Evolutionary conservation across 1,139 yeast species (phyloP).

Genomic region (Yamadazyma membranifaciens): DNA sequence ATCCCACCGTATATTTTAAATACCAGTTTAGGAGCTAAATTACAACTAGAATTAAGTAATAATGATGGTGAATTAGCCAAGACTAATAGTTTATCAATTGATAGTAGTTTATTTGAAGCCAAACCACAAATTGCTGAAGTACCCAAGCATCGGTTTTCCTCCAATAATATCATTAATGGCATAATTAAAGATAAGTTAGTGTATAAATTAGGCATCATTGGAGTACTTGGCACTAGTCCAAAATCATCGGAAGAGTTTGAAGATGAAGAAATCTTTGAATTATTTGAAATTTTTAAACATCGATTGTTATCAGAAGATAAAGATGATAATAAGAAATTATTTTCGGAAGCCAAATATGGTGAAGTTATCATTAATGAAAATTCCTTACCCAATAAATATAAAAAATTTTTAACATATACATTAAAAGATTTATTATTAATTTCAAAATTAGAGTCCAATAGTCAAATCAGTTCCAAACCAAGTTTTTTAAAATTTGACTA

Average conservation of each 20-base stretch:
- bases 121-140: constrained; percentile 9
- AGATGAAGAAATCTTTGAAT: constrained; percentile 30
- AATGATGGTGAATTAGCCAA: constrained; percentile 27
- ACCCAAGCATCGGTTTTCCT: constrained; percentile 23
- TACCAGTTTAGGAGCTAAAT: constrained; percentile 35
- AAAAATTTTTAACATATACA: constrained; percentile 22
- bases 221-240: constrained; percentile 39
- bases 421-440: constrained; percentile 26
- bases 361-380: constrained; percentile 9
- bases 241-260: constrained; percentile 23
- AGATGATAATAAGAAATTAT: constrained; percentile 1
- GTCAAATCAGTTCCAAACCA: constrained; percentile 23
- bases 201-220: constrained; percentile 37
- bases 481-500: constrained; percentile 27
- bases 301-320: constrained; percentile 19
- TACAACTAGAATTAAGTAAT: constrained; percentile 24
- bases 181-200: constrained; percentile 36
- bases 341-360: constrained; percentile 12
- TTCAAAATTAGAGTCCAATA: constrained; percentile 22
- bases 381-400: constrained; percentile 20
- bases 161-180: constrained; percentile 30
- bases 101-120: constrained; percentile 8
- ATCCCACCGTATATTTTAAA: constrained; percentile 46
- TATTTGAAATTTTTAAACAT: constrained; percentile 33
- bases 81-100: constrained; percentile 17